Conservation (phyloP, 495 filamentous ascomycete genomes). For the Tuber aestivum region DNA sequence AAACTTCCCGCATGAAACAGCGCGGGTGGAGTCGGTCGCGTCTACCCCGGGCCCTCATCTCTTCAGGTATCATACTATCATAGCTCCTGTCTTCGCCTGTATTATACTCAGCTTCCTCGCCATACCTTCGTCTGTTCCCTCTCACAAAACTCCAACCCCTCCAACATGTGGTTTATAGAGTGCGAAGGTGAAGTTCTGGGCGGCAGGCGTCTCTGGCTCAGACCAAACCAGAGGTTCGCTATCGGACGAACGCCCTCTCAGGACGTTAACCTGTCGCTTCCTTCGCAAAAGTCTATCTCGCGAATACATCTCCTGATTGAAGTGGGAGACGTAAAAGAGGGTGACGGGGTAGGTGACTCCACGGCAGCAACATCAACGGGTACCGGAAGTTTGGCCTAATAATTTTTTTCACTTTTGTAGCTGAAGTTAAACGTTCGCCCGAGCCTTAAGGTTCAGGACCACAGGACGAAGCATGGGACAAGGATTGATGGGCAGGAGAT, state of each 20-base stretch:
- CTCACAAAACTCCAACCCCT: neutral
- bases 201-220: slow-evolving; percentile 75
- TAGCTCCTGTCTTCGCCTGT: neutral
- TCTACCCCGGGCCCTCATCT: neutral
- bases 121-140: neutral
- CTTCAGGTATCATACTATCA: too few species aligned
- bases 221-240: slow-evolving; percentile 73
- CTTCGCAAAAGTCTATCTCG: slow-evolving; percentile 72
- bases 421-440: slow-evolving; percentile 58
- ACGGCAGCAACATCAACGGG: neutral
- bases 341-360: slow-evolving; percentile 57
- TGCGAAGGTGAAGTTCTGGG: slow-evolving; percentile 49
- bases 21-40: neutral
- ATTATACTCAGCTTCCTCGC: neutral
- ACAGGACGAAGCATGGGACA: slow-evolving; percentile 73
- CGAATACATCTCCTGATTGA: slow-evolving; percentile 77
- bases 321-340: slow-evolving; percentile 58
- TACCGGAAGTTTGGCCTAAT: slow-evolving; percentile 6
- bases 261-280: slow-evolving; percentile 51
- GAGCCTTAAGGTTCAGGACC: slow-evolving; percentile 59
- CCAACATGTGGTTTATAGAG: slow-evolving; percentile 57
- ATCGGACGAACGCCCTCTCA: slow-evolving; percentile 59
- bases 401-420: slow-evolving; percentile 43
- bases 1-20: neutral
- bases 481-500: slow-evolving; percentile 65